Evolutionary conservation across 176 grass and related monocot genomes (phyloP).

Genomic region (Canna indica): DNA sequence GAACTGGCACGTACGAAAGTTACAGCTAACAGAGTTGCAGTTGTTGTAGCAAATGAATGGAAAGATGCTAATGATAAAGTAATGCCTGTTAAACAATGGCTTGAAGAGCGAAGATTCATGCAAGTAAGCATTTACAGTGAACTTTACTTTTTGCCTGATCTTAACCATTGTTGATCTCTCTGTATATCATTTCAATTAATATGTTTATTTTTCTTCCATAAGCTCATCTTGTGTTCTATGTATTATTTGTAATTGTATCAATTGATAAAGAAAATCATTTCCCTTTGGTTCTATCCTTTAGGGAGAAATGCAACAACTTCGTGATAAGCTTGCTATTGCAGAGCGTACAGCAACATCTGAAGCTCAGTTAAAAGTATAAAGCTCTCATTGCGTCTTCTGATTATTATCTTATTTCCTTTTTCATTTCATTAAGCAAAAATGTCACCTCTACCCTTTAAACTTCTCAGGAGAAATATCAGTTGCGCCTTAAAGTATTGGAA

Average conservation of each 20-base stretch:
- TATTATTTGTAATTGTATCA: background rate
- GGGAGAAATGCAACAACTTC: constrained; percentile 98
- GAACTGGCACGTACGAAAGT: constrained; percentile 91
- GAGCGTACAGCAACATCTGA: constrained; percentile 71
- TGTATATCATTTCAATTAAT: background rate
- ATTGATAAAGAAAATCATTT: background rate
- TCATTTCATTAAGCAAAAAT: background rate
- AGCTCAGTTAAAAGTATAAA: constrained; percentile 77
- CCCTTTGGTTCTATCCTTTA: constrained; percentile 18
- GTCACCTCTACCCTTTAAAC: constrained; percentile 2
- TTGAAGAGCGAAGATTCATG: constrained; percentile 94
- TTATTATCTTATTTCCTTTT: background rate
- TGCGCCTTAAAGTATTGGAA: constrained; percentile 84
- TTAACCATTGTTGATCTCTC: constrained; percentile 1
- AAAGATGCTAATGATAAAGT: constrained; percentile 99
- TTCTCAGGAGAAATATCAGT: constrained; percentile 75
- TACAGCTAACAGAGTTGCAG: constrained; percentile 85
- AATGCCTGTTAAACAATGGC: constrained; percentile 99
- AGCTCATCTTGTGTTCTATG: background rate
- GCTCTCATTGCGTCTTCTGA: background rate
- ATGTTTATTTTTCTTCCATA: background rate
- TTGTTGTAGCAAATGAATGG: constrained; percentile 94
- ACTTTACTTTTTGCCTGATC: background rate
- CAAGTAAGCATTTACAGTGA: constrained; percentile 35
- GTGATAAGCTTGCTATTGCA: constrained; percentile 82